Evolutionary conservation across 305 asterid genomes (phyloP).

Genomic region (Plantago rigida): DNA sequence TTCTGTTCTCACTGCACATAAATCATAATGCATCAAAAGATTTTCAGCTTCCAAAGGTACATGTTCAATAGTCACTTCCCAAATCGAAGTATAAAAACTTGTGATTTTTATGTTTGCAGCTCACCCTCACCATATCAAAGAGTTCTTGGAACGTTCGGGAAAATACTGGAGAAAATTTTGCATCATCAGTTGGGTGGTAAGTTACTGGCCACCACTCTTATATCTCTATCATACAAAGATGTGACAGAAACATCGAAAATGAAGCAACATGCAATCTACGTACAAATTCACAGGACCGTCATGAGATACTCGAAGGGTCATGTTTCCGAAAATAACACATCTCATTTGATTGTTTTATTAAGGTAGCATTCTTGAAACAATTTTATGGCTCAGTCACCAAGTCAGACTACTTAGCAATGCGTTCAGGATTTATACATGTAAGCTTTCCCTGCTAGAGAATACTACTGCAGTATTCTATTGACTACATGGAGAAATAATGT

Average conservation of each 20-base stretch:
- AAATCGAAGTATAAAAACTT: neutral
- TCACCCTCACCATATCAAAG: slow-evolving; percentile 28
- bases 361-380: slow-evolving; percentile 83
- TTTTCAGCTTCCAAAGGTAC: neutral
- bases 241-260: neutral
- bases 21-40: neutral
- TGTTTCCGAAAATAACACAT: neutral
- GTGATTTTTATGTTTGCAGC: slow-evolving; percentile 18
- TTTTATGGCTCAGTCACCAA: slow-evolving; percentile 71
- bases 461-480: neutral
- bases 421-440: slow-evolving; percentile 73
- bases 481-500: neutral
- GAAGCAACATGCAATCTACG: neutral
- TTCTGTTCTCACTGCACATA: neutral
- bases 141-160: slow-evolving; percentile 52
- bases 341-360: neutral
- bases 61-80: neutral
- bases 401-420: slow-evolving; percentile 72
- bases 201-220: slow-evolving; percentile 11
- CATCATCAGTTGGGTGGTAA: slow-evolving; percentile 63
- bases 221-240: neutral
- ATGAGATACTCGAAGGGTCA: too few relatives aligned
- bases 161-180: slow-evolving; percentile 56
- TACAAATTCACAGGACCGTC: too few relatives aligned
- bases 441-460: slow-evolving; percentile 7